Percentiles rank a stretch among this genome's conserved stretches.
Evolutionary conservation across 257 asterid genomes (phyloP).

Genomic region (Nemophila menziesii): DNA sequence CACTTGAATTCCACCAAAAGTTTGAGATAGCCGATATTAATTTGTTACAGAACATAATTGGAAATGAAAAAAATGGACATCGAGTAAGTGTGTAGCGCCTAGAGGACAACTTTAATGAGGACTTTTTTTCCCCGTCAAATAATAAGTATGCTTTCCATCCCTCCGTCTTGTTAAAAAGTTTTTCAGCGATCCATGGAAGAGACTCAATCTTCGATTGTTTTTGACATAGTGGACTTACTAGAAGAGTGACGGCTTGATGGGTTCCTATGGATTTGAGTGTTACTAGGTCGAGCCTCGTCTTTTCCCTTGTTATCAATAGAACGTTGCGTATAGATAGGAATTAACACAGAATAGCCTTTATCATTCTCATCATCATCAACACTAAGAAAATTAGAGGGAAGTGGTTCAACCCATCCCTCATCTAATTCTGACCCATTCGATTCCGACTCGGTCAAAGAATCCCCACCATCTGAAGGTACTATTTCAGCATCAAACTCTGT

Average conservation of each 20-base stretch:
- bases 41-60: too few relatives aligned
- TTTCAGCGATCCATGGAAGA: too few relatives aligned
- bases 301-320: slow-evolving; percentile 30
- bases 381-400: slow-evolving; percentile 62
- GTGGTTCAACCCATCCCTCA: slow-evolving; percentile 93
- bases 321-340: slow-evolving; percentile 89
- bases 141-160: too few relatives aligned
- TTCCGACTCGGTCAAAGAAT: slow-evolving; percentile 71
- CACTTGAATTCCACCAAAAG: too few relatives aligned
- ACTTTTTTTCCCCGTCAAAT: too few relatives aligned
- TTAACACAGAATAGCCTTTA: slow-evolving; percentile 77
- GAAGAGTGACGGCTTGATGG: slow-evolving; percentile 38
- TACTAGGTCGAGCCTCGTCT: slow-evolving; percentile 15
- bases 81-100: too few relatives aligned
- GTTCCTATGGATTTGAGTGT: slow-evolving; percentile 37
- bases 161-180: too few relatives aligned
- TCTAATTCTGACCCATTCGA: slow-evolving; percentile 94
- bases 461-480: slow-evolving; percentile 94
- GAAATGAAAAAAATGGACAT: too few relatives aligned
- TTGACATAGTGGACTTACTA: too few relatives aligned
- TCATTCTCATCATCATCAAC: slow-evolving; percentile 65
- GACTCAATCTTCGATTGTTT: too few relatives aligned
- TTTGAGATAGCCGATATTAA: too few relatives aligned
- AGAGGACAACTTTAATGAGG: too few relatives aligned
- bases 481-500: slow-evolving; percentile 65